Base-by-base conservation (phyloP, 1,284 basidiomycete species). In the Serendipita sp. region DNA sequence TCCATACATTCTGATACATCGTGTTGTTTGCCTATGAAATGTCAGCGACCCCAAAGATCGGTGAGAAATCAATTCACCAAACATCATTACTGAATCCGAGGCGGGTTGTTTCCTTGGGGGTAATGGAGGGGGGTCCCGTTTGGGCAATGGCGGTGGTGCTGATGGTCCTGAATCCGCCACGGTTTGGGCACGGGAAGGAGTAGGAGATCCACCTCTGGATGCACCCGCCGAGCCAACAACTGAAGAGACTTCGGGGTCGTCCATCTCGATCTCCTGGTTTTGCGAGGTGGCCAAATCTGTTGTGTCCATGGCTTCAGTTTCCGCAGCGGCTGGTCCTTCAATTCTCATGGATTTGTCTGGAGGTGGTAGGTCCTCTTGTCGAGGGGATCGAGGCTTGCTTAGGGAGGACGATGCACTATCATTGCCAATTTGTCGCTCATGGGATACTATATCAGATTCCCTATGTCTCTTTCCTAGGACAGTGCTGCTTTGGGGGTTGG, bases 1-100 rank as follows among this genome's bases (percentile, higher is more conserved):
- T 99, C 94, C 83, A 99, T 90, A 73, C 95, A 97, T 74, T 99
- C 95, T 0, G 94, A 89, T 1, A 98, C 94, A 71, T 99, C 95
- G 71, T 99, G 95, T 70, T 99, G 95, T 67, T 90, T 87, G n/a
- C 93, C 93, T 84, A 69, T 62, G 34, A 42, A 60, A 17, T 26
- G 17, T 49, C 8, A 15, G 42, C 30, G 34, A 42, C 42, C 61
- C 10, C 12, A 10, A 47, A 34, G 22, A 22, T 2, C 44, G 49
- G 43, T 38, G 10, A 5, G 50, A 60, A 34, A 17, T 13, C 15
- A 12, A 67, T 81, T 70, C 70, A 90, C 91, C 92, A 70, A 95
- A 95, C 81, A 92, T 87, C 88, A 95, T 91, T 15, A 83, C 81
- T 2, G 83, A 88, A 67, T 87, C 84, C n/a, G 80, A 83, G 15